These are phyloP conservation scores for Monilinia vaccinii-corymbosi DNA, from an alignment of 2,329 filamentous ascomycete genomes.

Conservation along the genomic window DNA sequence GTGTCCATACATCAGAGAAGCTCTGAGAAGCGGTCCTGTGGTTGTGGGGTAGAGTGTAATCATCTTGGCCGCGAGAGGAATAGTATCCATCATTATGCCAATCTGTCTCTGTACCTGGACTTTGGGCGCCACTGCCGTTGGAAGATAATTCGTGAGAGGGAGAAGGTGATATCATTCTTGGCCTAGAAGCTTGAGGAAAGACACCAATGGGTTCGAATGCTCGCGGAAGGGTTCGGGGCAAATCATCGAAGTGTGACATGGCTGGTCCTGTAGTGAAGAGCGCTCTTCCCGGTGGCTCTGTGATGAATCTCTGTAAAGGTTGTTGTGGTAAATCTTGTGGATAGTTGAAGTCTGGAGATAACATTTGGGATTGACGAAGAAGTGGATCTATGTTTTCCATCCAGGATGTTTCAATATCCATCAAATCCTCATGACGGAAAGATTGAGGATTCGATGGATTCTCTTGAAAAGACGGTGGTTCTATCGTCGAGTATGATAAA, in stretches of 20 bases:
- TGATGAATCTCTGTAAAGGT: conserved; percentile 19
- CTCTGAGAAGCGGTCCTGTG: conserved; percentile 10
- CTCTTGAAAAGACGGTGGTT: conserved; percentile 10
- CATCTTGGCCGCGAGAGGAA: conserved; percentile 14
- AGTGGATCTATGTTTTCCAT: conserved; percentile 17
- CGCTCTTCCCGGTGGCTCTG: conserved; percentile 12
- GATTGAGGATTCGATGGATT: conserved; percentile 7
- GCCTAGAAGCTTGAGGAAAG: conserved; percentile 14
- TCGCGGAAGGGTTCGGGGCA: neutral
- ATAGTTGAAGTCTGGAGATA: conserved; percentile 2
- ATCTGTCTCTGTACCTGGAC: conserved; percentile 17
- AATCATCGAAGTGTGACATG: conserved; percentile 2
- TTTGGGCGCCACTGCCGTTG: conserved; percentile 17
- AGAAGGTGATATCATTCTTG: conserved; percentile 19
- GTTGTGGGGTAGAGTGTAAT: conserved; percentile 2
- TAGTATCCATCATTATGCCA: conserved; percentile 14
- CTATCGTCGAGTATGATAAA: conserved; percentile 4
- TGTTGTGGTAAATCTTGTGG: conserved; percentile 12
- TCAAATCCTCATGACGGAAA: conserved; percentile 9
- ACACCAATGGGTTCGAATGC: conserved; percentile 14
- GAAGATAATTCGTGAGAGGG: conserved; percentile 20
- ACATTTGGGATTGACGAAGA: conserved; percentile 1
- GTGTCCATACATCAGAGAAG: conserved; percentile 7
- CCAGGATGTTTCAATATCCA: conserved; percentile 12
- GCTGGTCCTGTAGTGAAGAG: conserved; percentile 13